Percentiles rank a stretch among this genome's conserved stretches.
These are phyloP conservation scores for Paecilomyces sp. DNA, from an alignment of 2,329 filamentous ascomycete genomes.

Conservation along the genomic window DNA sequence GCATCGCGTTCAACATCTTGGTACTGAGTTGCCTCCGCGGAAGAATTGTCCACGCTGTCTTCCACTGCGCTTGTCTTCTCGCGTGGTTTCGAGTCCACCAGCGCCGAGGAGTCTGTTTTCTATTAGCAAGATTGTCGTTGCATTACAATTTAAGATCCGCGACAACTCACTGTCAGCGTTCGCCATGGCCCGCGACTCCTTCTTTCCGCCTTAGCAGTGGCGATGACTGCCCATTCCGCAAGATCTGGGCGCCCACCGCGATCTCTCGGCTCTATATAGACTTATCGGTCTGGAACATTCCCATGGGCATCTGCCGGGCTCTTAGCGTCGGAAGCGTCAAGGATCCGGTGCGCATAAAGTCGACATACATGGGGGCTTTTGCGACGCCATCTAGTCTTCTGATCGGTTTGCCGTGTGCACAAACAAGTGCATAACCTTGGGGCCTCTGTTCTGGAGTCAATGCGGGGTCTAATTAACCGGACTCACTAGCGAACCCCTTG, in stretches of 20 bases:
- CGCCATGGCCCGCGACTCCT: background rate
- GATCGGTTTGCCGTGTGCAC: background rate
- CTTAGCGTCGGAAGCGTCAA: background rate
- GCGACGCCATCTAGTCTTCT: background rate
- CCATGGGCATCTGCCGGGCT: background rate
- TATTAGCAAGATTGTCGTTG: background rate
- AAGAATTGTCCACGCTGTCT: background rate
- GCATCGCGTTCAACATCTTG: constrained; percentile 4
- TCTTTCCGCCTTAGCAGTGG: background rate
- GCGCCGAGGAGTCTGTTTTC: background rate
- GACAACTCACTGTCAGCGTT: background rate
- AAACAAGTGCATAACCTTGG: background rate
- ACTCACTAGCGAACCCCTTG: background rate
- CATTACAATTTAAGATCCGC: background rate
- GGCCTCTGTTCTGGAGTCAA: background rate
- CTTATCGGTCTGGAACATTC: background rate
- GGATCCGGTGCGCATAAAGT: background rate
- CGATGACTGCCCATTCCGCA: background rate
- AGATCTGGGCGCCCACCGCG: background rate
- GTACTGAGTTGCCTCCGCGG: background rate
- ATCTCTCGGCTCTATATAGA: background rate
- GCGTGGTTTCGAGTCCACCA: background rate
- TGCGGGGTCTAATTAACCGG: background rate
- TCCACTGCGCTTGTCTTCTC: background rate
- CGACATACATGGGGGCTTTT: background rate